These are phyloP conservation scores for Strigomonas culicis DNA, from an alignment of 208 protist species.

Conservation along the genomic window DNA sequence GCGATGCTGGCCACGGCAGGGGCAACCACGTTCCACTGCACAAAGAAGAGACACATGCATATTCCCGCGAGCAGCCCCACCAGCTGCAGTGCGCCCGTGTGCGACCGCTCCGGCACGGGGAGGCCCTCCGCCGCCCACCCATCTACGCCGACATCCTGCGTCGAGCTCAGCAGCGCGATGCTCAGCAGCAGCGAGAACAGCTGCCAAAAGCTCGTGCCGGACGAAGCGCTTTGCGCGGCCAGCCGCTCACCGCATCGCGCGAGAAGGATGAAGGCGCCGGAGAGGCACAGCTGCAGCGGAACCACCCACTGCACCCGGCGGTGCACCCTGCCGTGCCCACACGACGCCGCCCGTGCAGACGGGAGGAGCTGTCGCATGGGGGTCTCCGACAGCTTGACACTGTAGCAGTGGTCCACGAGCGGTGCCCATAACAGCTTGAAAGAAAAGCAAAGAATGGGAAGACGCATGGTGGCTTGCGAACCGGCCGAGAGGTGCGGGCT, in stretches of 20 bases:
- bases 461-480: constrained; percentile 23
- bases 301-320: constrained; percentile 21
- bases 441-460: constrained; percentile 34
- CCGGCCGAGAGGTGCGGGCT: constrained; percentile 6
- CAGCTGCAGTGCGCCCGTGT: constrained; percentile 15
- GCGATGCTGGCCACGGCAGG: constrained; percentile 7
- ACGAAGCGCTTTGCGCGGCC: too few species aligned
- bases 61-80: constrained; percentile 12
- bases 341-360: too few species aligned
- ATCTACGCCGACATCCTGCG: constrained; percentile 47
- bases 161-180: constrained; percentile 26
- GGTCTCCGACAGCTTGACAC: neutral
- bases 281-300: constrained; percentile 12
- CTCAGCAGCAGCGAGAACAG: constrained; percentile 23
- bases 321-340: constrained; percentile 4
- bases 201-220: constrained; percentile 9
- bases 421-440: constrained; percentile 52
- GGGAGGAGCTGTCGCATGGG: neutral
- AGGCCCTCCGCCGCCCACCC: constrained; percentile 33
- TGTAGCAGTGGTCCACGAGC: constrained; percentile 30
- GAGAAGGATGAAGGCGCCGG: constrained; percentile 2
- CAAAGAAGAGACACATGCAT: constrained; percentile 13
- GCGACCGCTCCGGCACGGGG: neutral
- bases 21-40: constrained; percentile 5
- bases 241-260: neutral